Evolutionary conservation across 176 grass and related monocot species (phyloP).

Genomic region (Oryza punctata): DNA sequence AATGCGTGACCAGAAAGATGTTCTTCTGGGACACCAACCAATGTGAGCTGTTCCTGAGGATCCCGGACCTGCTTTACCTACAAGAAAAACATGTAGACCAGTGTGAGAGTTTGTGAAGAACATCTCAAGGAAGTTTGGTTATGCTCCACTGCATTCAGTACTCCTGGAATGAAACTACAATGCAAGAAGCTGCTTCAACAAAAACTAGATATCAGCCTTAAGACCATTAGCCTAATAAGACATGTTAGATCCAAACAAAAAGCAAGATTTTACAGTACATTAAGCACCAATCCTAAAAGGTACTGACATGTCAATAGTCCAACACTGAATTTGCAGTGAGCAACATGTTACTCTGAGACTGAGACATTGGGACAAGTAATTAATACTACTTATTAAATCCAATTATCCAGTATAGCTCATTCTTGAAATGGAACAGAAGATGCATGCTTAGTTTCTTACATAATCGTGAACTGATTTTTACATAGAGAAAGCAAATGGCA

Average conservation of each 20-base stretch:
- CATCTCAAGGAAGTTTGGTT: background rate
- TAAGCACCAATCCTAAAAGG: constrained; percentile 12
- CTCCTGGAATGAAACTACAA: background rate
- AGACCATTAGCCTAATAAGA: background rate
- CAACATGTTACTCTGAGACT: background rate
- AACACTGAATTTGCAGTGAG: constrained; percentile 2
- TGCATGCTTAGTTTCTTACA: background rate
- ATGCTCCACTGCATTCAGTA: background rate
- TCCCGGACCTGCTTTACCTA: constrained; percentile 82
- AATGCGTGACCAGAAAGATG: constrained; percentile 81
- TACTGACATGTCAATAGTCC: background rate
- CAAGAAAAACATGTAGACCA: background rate
- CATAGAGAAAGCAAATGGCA: background rate
- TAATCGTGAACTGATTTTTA: background rate
- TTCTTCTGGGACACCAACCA: constrained; percentile 89
- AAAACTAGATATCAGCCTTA: background rate
- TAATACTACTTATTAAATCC: background rate
- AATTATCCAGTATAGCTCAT: background rate
- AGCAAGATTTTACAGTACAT: background rate
- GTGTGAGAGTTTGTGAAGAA: constrained; percentile 9
- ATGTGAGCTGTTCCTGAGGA: constrained; percentile 65
- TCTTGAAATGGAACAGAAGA: background rate
- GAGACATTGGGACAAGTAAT: constrained; percentile 9
- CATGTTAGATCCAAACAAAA: background rate
- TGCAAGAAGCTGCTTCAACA: background rate